A percentile compares a stretch with the other conserved stretches of the same genome.
Evolutionary conservation across 1,284 basidiomycete species (phyloP).

Genomic region (Rhodotorula mucilaginosa): DNA sequence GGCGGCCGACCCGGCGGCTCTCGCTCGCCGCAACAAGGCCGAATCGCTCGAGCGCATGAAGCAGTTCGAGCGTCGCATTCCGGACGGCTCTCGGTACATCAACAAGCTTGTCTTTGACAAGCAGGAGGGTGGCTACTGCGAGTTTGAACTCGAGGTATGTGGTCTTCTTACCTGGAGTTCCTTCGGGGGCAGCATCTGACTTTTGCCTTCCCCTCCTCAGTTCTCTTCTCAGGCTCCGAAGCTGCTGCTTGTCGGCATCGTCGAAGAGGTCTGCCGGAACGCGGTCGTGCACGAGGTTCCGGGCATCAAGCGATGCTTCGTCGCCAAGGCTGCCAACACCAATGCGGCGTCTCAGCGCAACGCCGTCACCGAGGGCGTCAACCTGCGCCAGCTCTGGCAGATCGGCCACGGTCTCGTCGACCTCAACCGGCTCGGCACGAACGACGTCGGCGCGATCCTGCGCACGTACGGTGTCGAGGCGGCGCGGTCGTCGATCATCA

Average conservation of each 20-base stretch:
- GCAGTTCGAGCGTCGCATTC: constrained; percentile 50
- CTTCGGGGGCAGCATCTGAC: too few species aligned
- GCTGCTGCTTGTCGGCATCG: constrained; percentile 82
- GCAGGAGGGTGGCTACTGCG: constrained; percentile 61
- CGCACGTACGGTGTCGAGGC: constrained; percentile 68
- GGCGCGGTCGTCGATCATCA: constrained; percentile 51
- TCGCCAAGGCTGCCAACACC: constrained; percentile 55
- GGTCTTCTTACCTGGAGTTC: too few species aligned
- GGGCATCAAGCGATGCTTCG: constrained; percentile 78
- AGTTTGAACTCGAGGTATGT: constrained; percentile 72
- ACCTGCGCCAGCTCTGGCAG: constrained; percentile 86
- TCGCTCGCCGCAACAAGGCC: constrained; percentile 50
- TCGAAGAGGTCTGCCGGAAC: constrained; percentile 77
- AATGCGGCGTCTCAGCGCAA: constrained; percentile 51
- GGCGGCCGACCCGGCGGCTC: constrained; percentile 49
- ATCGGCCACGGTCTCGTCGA: constrained; percentile 78
- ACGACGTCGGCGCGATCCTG: constrained; percentile 91
- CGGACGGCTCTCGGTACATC: constrained; percentile 58
- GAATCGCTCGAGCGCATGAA: constrained; percentile 47
- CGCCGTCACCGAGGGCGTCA: constrained; percentile 71
- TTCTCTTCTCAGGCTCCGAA: constrained; percentile 68
- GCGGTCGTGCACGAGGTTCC: constrained; percentile 85
- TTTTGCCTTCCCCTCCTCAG: constrained; percentile 48
- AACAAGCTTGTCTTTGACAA: constrained; percentile 70
- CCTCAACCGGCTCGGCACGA: constrained; percentile 81